Evolutionary conservation across 1,284 basidiomycete species (phyloP), one percentile per base, ranked within the genome.

Genomic region (Exobasidium rhododendri): DNA sequence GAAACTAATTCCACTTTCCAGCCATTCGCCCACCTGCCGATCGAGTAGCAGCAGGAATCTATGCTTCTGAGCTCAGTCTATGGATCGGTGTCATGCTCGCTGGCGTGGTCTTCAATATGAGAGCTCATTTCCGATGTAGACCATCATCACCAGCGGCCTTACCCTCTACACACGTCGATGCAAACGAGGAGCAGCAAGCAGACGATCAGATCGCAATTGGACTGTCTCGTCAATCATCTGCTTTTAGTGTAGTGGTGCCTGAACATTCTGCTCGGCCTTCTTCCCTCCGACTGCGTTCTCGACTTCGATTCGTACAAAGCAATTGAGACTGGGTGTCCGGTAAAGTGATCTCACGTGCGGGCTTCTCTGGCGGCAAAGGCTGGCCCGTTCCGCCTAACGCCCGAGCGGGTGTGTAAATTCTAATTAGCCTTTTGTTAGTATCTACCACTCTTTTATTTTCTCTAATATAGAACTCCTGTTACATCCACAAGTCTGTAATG

Each of bases 51-150:
- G 54, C 45, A 24, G 63, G 32, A 20, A 64, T 64, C 31, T 64
- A 64, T 35, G 63, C 32, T 14, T 32, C 63, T 2, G 63, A 64
- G 55, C 53, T 64, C 1, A 13, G 29, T 4, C 55, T 64, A 17
- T 64, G 63, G 63, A 32, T 63, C 7, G 61, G 60, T 28, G 49
- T 64, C 6, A 57, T 62, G 51, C 2, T 63, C 4, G 58, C 58
- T 31, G 62, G 62, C 3, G 11, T 63, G 26, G 26, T 30, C 4
- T 46, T 46, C 14, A 50, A 52, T 43, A 3, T 51, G 14, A 17
- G 20, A 26, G 4, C 14, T 20, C 28, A 50, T 13, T 14, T 50
- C 28, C 47, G 13, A 50, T 2, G 20, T 24, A 17, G 47, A 40
- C 17, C 35, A 40, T 40, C 35, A 40, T 40, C 35, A 40, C 35